Evolutionary conservation across 805 yeast species (phyloP).

Genomic region (Candida montana): DNA sequence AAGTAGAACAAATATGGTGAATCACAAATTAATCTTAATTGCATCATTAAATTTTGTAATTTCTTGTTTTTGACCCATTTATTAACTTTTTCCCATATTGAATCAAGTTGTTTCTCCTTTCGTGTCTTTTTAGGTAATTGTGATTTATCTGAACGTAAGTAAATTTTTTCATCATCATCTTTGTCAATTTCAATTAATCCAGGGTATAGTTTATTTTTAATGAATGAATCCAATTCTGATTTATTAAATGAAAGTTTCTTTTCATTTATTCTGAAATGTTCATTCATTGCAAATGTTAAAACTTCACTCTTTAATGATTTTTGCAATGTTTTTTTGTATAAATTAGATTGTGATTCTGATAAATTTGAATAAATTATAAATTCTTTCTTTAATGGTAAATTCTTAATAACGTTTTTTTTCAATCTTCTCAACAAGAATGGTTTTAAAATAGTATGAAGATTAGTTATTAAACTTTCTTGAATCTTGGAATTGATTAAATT

Average conservation of each 20-base stretch:
- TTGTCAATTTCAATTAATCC: constrained; percentile 15
- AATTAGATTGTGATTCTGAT: constrained; percentile 54
- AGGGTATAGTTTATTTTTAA: constrained; percentile 34
- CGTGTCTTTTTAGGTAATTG: not conserved
- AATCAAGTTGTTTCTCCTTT: constrained; percentile 11
- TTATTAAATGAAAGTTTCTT: constrained; percentile 13
- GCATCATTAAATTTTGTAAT: constrained; percentile 72
- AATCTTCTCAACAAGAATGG: constrained; percentile 84
- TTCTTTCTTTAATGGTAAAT: constrained; percentile 85
- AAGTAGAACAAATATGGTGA: constrained; percentile 81
- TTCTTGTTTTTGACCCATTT: constrained; percentile 44
- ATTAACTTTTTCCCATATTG: constrained; percentile 21
- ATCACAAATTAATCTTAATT: constrained; percentile 76
- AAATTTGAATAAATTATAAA: constrained; percentile 73
- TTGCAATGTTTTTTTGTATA: constrained; percentile 50
- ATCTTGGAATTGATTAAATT: constrained; percentile 51
- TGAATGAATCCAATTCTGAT: constrained; percentile 36
- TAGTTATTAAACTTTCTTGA: constrained; percentile 59
- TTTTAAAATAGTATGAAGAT: constrained; percentile 79
- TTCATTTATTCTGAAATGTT: constrained; percentile 41
- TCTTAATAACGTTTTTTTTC: constrained; percentile 63
- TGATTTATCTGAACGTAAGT: constrained; percentile 12
- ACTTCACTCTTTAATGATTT: constrained; percentile 40
- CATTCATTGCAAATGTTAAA: constrained; percentile 42
- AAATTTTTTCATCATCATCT: constrained; percentile 10